Percentiles rank a stretch among this genome's conserved stretches.
phyloP scores from a whole-genome alignment of 2,329 filamentous ascomycete genomes.

The Fusarium chlamydosporum region DNA sequence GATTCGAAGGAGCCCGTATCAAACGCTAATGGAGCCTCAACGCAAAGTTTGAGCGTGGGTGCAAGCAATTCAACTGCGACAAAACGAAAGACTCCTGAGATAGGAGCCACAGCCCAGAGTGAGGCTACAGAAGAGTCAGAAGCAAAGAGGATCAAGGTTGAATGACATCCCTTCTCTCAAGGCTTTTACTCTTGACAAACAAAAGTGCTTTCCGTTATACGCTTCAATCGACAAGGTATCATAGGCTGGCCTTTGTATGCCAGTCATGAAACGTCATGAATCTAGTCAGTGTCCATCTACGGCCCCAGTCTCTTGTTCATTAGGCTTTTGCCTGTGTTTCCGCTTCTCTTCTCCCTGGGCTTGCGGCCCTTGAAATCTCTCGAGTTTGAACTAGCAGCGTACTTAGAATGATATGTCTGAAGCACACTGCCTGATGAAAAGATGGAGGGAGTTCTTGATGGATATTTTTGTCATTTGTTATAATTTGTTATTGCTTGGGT shows the following conservation, averaged over 20 bases:
- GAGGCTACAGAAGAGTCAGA: slow-evolving; percentile 63
- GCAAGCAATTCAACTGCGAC: slow-evolving; percentile 46
- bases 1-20: slow-evolving; percentile 14
- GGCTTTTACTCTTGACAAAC: slow-evolving; percentile 6
- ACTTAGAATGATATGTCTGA: slow-evolving; percentile 7
- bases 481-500: slow-evolving; percentile 17
- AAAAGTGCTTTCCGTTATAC: slow-evolving; percentile 32
- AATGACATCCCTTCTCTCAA: slow-evolving; percentile 50
- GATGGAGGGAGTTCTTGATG: slow-evolving; percentile 24
- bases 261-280: slow-evolving; percentile 25
- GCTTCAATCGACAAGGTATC: slow-evolving; percentile 28
- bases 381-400: slow-evolving; percentile 20
- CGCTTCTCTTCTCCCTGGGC: slow-evolving; percentile 28
- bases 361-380: slow-evolving; percentile 9
- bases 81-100: slow-evolving; percentile 72
- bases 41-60: slow-evolving; percentile 44
- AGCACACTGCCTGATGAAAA: slow-evolving; percentile 19
- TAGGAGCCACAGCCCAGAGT: slow-evolving; percentile 57
- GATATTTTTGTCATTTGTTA: slow-evolving; percentile 19
- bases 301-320: slow-evolving; percentile 25
- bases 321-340: slow-evolving; percentile 32
- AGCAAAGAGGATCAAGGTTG: slow-evolving; percentile 68
- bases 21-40: slow-evolving; percentile 28
- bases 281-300: slow-evolving; percentile 6
- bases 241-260: slow-evolving; percentile 42